Evolutionary conservation across 495 filamentous ascomycete species (phyloP).

Genomic region (Talaromyces ruber): DNA sequence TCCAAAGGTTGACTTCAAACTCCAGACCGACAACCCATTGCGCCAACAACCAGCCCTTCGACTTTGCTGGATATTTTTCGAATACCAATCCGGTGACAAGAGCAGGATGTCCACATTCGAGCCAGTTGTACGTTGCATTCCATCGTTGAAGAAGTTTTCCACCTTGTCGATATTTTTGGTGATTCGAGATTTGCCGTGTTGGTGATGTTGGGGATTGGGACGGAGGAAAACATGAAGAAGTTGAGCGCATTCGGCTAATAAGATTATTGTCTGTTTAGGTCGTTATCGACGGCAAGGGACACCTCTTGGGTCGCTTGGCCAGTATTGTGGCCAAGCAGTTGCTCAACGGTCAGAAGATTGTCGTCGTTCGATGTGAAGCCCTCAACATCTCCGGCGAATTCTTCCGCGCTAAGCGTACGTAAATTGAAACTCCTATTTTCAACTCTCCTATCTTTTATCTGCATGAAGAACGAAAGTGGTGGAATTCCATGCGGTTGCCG

Average conservation of each 20-base stretch:
- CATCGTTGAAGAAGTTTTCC: slow-evolving; percentile 9
- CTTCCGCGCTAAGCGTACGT: slow-evolving; percentile 99
- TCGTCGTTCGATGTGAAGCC: slow-evolving; percentile 95
- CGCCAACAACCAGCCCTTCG: slow-evolving; percentile 20
- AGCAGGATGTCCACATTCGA: slow-evolving; percentile 97
- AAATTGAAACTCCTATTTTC: slow-evolving; percentile 11
- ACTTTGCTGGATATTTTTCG: slow-evolving; percentile 30
- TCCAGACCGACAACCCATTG: slow-evolving; percentile 7
- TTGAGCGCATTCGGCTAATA: slow-evolving; percentile 19
- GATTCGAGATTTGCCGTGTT: neutral
- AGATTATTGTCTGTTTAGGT: slow-evolving; percentile 47
- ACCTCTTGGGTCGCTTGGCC: slow-evolving; percentile 97
- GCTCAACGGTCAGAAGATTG: slow-evolving; percentile 98
- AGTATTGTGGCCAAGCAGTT: slow-evolving; percentile 99
- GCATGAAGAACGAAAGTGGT: neutral
- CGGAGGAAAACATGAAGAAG: neutral
- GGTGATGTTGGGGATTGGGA: neutral
- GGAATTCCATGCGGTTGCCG: neutral
- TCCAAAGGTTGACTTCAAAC: slow-evolving; percentile 3
- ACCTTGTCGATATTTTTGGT: neutral
- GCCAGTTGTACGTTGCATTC: slow-evolving; percentile 71
- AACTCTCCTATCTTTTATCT: slow-evolving; percentile 1
- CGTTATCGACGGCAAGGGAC: slow-evolving; percentile 99
- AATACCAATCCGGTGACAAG: slow-evolving; percentile 30
- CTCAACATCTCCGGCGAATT: slow-evolving; percentile 99